Evolutionary conservation across 2,329 filamentous ascomycete genomes (phyloP).

Genomic region (Acrocalymma vagum): DNA sequence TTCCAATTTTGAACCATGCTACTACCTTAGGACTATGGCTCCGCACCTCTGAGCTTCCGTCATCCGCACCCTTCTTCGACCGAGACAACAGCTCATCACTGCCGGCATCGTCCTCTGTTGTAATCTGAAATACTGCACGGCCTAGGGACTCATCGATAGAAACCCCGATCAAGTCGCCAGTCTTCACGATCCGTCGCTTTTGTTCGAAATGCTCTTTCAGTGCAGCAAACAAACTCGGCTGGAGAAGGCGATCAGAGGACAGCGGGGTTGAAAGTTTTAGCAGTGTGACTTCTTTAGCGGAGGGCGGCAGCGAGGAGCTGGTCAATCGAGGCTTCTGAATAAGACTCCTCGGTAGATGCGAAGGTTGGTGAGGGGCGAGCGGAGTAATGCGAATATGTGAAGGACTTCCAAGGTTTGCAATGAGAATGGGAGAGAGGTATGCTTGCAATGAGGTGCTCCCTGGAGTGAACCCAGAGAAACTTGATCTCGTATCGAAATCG

Average conservation of each 20-base stretch:
- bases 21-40: slow-evolving; percentile 56
- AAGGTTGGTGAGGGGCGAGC: slow-evolving; percentile 62
- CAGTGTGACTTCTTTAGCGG: slow-evolving; percentile 81
- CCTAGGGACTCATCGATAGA: slow-evolving; percentile 88
- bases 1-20: slow-evolving; percentile 92
- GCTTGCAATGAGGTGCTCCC: slow-evolving; percentile 49
- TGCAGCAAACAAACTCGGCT: slow-evolving; percentile 85
- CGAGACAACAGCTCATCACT: slow-evolving; percentile 62
- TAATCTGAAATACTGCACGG: slow-evolving; percentile 77
- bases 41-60: slow-evolving; percentile 17
- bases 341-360: slow-evolving; percentile 37
- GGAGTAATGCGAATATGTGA: slow-evolving; percentile 82
- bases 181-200: slow-evolving; percentile 81
- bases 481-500: slow-evolving; percentile 57
- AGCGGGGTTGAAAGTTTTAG: slow-evolving; percentile 89
- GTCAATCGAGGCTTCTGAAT: slow-evolving; percentile 55
- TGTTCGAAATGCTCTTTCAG: slow-evolving; percentile 89
- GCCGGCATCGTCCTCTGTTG: slow-evolving; percentile 74
- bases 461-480: slow-evolving; percentile 52
- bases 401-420: slow-evolving; percentile 84
- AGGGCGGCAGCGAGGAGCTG: slow-evolving; percentile 62
- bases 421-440: slow-evolving; percentile 84
- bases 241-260: slow-evolving; percentile 83
- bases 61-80: slow-evolving; percentile 45
- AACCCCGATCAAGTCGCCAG: slow-evolving; percentile 87